Percentiles rank a stretch among this genome's conserved stretches.
Conservation (phyloP, 2,329 filamentous ascomycete genomes). For the Paecilomyces sp. region DNA sequence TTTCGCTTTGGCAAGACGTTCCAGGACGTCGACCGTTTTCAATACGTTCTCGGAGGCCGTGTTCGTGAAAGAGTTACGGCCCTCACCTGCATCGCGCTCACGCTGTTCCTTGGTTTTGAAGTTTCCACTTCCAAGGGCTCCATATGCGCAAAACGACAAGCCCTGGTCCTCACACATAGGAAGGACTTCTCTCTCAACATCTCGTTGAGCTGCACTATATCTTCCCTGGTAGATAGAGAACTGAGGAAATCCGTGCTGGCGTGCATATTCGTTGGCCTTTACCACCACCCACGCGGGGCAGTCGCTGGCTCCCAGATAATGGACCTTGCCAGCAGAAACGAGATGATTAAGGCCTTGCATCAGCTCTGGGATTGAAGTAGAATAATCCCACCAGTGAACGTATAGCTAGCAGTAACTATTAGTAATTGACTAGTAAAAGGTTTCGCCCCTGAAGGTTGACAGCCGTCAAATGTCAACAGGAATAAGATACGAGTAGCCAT, state of each 20-base stretch:
- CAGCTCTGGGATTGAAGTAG: slow-evolving; percentile 57
- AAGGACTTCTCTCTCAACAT: slow-evolving; percentile 64
- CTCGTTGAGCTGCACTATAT: slow-evolving; percentile 55
- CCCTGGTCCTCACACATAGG: slow-evolving; percentile 58
- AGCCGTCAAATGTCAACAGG: neutral
- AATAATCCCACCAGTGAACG: slow-evolving; percentile 53
- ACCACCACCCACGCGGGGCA: slow-evolving; percentile 58
- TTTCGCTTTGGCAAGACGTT: slow-evolving; percentile 10
- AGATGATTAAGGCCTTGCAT: slow-evolving; percentile 62
- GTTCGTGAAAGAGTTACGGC: slow-evolving; percentile 14
- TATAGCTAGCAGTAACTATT: slow-evolving; percentile 17
- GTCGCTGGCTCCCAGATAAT: slow-evolving; percentile 62
- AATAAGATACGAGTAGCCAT: neutral
- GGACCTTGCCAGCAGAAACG: slow-evolving; percentile 54
- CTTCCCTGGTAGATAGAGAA: slow-evolving; percentile 64
- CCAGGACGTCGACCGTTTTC: slow-evolving; percentile 10
- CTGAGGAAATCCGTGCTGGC: slow-evolving; percentile 59
- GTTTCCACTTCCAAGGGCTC: slow-evolving; percentile 42
- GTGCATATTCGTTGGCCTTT: slow-evolving; percentile 52
- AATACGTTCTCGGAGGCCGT: slow-evolving; percentile 2
- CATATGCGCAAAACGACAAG: slow-evolving; percentile 53
- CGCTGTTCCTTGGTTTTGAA: slow-evolving; percentile 38
- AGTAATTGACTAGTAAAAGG: neutral
- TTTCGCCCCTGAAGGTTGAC: neutral
- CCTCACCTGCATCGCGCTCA: slow-evolving; percentile 14